phyloP scores from a whole-genome alignment of 208 protist species.

The Acanthamoeba triangularis region DNA sequence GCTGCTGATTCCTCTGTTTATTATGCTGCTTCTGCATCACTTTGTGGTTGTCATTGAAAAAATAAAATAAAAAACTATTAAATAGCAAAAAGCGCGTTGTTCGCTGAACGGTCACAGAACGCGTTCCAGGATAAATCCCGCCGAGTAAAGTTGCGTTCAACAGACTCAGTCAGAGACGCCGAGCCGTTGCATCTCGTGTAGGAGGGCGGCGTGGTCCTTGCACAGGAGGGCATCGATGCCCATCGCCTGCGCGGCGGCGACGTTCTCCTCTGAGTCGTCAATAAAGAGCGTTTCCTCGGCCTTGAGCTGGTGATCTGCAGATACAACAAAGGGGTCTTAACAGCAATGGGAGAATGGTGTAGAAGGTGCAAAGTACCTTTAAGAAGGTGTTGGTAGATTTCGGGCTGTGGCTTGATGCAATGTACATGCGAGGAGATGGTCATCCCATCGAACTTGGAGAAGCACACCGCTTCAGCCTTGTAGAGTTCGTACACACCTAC shows the following conservation, averaged over 20 bases:
- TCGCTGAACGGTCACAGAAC: too few species aligned
- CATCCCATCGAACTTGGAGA: constrained; percentile 47
- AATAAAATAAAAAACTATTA: too few species aligned
- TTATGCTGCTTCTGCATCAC: too few species aligned
- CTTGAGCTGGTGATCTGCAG: background rate
- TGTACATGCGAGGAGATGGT: constrained; percentile 21
- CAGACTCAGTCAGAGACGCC: background rate
- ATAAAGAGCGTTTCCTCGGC: constrained; percentile 39
- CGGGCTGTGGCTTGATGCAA: constrained; percentile 51
- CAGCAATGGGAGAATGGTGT: too few species aligned
- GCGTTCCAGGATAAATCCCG: too few species aligned
- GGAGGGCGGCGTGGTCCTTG: background rate
- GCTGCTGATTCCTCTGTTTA: too few species aligned
- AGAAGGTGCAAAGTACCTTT: too few species aligned
- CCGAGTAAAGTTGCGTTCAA: too few species aligned
- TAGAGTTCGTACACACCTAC: constrained; percentile 44
- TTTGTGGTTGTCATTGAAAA: too few species aligned
- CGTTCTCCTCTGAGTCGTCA: constrained; percentile 48
- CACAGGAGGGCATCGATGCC: constrained; percentile 54
- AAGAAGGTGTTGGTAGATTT: constrained; percentile 32
- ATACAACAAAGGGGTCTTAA: background rate
- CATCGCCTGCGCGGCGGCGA: background rate
- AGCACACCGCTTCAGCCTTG: constrained; percentile 25
- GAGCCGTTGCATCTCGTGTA: constrained; percentile 6
- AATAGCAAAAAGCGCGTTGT: too few species aligned